A percentile compares a stretch with the other conserved stretches of the same genome.
Conservation (phyloP, 345 rosid species). For the Citrus reticulata region DNA sequence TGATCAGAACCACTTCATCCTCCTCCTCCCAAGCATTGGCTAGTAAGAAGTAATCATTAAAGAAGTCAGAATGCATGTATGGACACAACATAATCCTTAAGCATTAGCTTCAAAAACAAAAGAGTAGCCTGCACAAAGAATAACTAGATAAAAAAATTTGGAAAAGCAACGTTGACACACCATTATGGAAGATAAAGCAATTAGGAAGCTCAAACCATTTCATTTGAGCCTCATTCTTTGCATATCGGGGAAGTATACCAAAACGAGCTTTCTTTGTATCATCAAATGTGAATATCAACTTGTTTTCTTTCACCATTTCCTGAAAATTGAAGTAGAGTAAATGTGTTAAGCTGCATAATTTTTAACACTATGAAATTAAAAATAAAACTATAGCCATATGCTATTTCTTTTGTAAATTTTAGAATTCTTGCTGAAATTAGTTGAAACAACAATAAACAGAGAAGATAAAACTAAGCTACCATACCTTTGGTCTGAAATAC, state of each 20-base stretch:
- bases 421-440: not conserved
- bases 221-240: constrained; percentile 76
- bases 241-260: constrained; percentile 92
- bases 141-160: not conserved
- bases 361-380: not conserved
- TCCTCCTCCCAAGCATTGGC: constrained; percentile 99
- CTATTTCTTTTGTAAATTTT: not conserved
- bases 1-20: constrained; percentile 83
- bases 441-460: not conserved
- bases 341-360: constrained; percentile 6
- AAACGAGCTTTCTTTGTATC: constrained; percentile 81
- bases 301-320: constrained; percentile 97
- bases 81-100: not conserved
- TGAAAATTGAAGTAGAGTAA: constrained; percentile 26
- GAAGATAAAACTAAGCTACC: not conserved
- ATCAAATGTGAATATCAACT: constrained; percentile 74
- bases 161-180: constrained; percentile 32
- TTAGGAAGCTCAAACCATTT: constrained; percentile 99
- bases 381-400: not conserved
- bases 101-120: not conserved
- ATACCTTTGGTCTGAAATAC: constrained; percentile 92
- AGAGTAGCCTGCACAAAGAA: not conserved
- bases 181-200: constrained; percentile 95
- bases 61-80: constrained; percentile 14
- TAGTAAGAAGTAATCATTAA: constrained; percentile 24